Conservation (phyloP, 2,329 filamentous ascomycete genomes). For the Fonsecaea pugnacius region DNA sequence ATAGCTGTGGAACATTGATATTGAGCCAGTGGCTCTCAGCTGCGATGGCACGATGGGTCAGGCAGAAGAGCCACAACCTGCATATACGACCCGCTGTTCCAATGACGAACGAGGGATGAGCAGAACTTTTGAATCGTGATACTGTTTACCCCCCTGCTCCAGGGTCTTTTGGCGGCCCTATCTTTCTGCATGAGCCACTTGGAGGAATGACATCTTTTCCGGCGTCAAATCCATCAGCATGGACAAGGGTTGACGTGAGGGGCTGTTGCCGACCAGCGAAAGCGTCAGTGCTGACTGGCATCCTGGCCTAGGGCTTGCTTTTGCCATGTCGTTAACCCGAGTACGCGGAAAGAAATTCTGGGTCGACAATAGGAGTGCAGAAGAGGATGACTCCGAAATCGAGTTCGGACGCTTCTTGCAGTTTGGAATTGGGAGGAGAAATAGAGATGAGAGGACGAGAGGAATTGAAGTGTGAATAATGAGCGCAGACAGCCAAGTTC, state of each 20-base stretch:
- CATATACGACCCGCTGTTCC: neutral
- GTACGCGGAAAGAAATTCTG: neutral
- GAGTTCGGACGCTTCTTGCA: neutral
- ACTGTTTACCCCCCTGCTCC: neutral
- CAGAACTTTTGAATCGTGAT: conserved; percentile 4
- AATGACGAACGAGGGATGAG: conserved; percentile 1
- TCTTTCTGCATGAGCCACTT: neutral
- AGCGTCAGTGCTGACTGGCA: neutral
- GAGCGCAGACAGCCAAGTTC: neutral
- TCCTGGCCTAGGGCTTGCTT: neutral
- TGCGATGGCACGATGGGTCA: neutral
- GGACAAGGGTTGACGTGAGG: neutral
- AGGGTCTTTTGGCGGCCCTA: conserved; percentile 8
- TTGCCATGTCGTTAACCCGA: neutral
- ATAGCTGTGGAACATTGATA: conserved; percentile 19
- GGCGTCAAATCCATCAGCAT: neutral
- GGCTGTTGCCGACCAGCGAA: neutral
- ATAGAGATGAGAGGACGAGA: neutral
- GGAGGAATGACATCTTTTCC: neutral
- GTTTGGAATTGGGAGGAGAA: neutral
- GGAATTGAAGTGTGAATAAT: neutral
- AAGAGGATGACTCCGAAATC: neutral
- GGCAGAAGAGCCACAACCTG: neutral
- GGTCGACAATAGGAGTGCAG: neutral
- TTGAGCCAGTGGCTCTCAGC: neutral